phyloP scores from a whole-genome alignment of 495 filamentous ascomycete genomes.

The Baudoinia panamericana region DNA sequence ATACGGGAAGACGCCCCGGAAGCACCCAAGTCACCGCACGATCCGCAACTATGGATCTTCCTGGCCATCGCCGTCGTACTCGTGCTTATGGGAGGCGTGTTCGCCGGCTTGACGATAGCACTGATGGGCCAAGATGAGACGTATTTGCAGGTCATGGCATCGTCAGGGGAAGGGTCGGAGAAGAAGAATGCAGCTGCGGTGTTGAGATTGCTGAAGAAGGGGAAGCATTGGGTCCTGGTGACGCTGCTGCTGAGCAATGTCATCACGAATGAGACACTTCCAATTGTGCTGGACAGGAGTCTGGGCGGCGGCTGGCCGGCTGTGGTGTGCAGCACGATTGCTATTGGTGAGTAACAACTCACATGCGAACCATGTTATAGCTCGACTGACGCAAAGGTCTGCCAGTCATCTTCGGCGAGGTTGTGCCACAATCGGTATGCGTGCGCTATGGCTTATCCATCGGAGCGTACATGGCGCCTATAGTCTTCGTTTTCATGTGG shows the following conservation, averaged over 20 bases:
- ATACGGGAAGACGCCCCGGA: conserved; percentile 6
- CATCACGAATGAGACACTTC: conserved; percentile 94
- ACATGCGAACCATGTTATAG: neutral
- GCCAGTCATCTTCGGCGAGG: conserved; percentile 93
- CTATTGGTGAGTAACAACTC: conserved; percentile 60
- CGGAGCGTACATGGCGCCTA: conserved; percentile 83
- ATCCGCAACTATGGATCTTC: conserved; percentile 57
- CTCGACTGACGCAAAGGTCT: neutral
- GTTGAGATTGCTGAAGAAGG: conserved; percentile 63
- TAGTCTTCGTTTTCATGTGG: conserved; percentile 84
- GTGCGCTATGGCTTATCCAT: conserved; percentile 96
- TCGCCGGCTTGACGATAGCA: conserved; percentile 92
- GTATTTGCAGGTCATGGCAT: conserved; percentile 85
- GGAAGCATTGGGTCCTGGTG: conserved; percentile 98
- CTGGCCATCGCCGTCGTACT: conserved; percentile 54
- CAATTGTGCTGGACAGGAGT: conserved; percentile 85
- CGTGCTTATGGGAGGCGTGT: conserved; percentile 81
- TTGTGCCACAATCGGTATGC: conserved; percentile 90
- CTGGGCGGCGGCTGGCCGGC: conserved; percentile 92
- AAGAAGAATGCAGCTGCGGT: conserved; percentile 72
- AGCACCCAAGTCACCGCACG: conserved; percentile 24
- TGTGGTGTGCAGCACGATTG: conserved; percentile 76
- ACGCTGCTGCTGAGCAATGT: conserved; percentile 90
- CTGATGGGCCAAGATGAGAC: conserved; percentile 89
- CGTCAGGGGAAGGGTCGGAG: conserved; percentile 69